A percentile compares a stretch with the other conserved stretches of the same genome.
phyloP scores from a whole-genome alignment of 345 rosid species.

The Dimocarpus longan region DNA sequence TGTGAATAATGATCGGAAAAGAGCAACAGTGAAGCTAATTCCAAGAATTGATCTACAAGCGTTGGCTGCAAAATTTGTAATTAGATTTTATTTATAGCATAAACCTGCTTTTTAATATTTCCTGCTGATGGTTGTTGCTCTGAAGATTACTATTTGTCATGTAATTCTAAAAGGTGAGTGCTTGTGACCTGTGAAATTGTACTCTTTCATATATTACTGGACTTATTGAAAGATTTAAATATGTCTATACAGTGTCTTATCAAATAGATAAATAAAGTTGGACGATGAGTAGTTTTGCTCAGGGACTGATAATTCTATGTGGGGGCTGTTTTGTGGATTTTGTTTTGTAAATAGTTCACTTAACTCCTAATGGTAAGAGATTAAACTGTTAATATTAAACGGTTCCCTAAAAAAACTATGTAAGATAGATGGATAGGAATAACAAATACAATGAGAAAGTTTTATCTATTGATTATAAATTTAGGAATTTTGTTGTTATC shows the following conservation, averaged over 20 bases:
- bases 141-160: background rate
- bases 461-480: background rate
- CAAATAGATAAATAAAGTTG: background rate
- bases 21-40: slow-evolving; percentile 80
- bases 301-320: background rate
- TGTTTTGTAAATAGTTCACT: background rate
- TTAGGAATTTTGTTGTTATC: background rate
- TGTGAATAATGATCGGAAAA: slow-evolving; percentile 60
- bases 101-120: slow-evolving; percentile 1
- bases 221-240: slow-evolving; percentile 5
- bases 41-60: slow-evolving; percentile 89
- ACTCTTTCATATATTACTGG: background rate
- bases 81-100: background rate
- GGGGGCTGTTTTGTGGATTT: background rate
- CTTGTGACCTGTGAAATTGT: background rate
- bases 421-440: background rate
- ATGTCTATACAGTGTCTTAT: background rate
- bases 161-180: background rate
- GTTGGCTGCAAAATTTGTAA: slow-evolving; percentile 79
- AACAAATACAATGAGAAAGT: background rate
- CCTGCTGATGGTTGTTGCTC: background rate
- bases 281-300: background rate
- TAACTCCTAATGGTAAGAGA: background rate
- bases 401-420: background rate
- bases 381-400: background rate